Conservation (phyloP, 2,329 filamentous ascomycete species). For the Colletotrichum sublineola region DNA sequence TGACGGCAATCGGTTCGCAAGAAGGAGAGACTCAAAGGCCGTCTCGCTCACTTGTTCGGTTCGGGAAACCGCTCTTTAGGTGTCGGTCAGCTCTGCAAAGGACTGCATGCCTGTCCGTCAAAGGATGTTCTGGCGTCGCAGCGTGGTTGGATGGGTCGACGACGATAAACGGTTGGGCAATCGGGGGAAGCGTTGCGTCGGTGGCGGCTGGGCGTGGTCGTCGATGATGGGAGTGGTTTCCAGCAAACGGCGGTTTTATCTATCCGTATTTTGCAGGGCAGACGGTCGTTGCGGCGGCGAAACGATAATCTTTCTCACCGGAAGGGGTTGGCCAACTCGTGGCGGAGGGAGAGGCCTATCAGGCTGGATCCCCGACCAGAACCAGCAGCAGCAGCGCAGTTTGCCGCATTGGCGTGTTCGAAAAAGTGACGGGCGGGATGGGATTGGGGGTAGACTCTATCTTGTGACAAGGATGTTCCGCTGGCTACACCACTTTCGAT, state of each 20-base stretch:
- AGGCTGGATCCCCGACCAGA: constrained; percentile 26
- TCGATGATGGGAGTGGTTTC: background rate
- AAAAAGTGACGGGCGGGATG: constrained; percentile 30
- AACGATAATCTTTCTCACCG: constrained; percentile 11
- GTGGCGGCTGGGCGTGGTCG: constrained; percentile 6
- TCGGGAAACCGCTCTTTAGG: constrained; percentile 13
- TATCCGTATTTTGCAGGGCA: background rate
- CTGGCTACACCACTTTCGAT: constrained; percentile 4
- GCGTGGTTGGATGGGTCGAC: background rate
- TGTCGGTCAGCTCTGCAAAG: constrained; percentile 23
- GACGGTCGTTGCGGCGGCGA: constrained; percentile 15
- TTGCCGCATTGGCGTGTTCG: constrained; percentile 38
- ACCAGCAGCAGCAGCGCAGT: constrained; percentile 3
- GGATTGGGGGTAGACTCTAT: constrained; percentile 32
- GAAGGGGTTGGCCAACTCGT: constrained; percentile 35
- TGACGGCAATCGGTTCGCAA: constrained; percentile 14
- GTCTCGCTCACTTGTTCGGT: constrained; percentile 1
- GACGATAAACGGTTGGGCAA: constrained; percentile 13
- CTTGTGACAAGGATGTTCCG: constrained; percentile 39
- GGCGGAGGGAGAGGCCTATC: constrained; percentile 39
- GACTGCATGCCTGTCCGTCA: constrained; percentile 32
- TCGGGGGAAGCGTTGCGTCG: background rate
- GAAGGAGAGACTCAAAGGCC: background rate
- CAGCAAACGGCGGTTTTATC: background rate
- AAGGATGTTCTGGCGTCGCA: background rate